Conservation (phyloP, 2,329 filamentous ascomycete species). For the Fusarium keratoplasticum region DNA sequence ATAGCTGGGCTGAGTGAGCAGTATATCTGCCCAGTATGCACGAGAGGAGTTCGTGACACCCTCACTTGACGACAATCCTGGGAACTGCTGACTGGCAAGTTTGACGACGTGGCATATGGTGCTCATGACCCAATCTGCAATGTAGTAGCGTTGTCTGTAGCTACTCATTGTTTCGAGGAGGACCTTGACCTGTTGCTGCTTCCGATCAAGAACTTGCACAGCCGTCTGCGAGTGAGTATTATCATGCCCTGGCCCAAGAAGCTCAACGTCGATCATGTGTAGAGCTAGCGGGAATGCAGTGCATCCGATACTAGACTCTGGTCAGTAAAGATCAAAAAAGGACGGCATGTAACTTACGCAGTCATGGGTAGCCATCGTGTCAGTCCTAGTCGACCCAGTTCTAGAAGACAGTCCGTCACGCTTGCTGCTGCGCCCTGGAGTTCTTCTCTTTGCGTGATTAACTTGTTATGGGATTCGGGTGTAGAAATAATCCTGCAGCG, state of each 20-base stretch:
- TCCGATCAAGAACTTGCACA: neutral
- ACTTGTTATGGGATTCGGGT: constrained; percentile 2
- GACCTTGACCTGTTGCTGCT: constrained; percentile 38
- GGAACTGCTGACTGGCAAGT: constrained; percentile 25
- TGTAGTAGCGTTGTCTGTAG: constrained; percentile 37
- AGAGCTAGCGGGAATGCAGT: constrained; percentile 37
- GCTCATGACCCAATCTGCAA: constrained; percentile 39
- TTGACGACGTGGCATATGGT: constrained; percentile 38
- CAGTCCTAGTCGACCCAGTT: constrained; percentile 27
- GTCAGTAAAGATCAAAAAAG: neutral
- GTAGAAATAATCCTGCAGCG: constrained; percentile 28
- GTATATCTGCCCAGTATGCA: constrained; percentile 32
- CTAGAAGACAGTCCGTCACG: constrained; percentile 36
- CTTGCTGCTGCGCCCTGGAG: constrained; percentile 36
- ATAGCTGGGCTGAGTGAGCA: constrained; percentile 29
- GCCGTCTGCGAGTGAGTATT: neutral
- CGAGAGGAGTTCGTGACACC: constrained; percentile 2
- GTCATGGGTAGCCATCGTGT: constrained; percentile 42
- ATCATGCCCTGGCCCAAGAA: constrained; percentile 20
- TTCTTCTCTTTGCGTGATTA: constrained; percentile 37
- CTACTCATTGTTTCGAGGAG: constrained; percentile 39
- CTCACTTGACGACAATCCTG: neutral
- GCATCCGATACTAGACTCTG: constrained; percentile 26
- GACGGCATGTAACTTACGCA: constrained; percentile 22
- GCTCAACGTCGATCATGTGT: constrained; percentile 41